These are phyloP conservation scores for Hemileccinum rubropunctum DNA, from an alignment of 768 basidiomycete genomes.

Conservation along the genomic window DNA sequence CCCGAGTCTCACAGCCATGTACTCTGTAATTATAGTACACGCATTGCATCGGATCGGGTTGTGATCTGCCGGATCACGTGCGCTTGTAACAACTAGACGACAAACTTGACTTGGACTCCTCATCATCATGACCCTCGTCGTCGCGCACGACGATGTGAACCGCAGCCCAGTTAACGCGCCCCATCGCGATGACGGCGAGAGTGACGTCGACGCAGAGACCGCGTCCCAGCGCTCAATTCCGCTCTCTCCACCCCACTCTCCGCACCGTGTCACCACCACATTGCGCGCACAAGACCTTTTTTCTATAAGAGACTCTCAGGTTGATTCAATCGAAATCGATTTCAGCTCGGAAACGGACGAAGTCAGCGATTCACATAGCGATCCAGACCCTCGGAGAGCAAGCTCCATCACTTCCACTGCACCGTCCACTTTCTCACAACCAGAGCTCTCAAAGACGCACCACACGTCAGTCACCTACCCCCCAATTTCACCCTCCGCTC, in stretches of 20 bases:
- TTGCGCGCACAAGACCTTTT: slow-evolving; percentile 27
- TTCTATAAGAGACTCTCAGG: slow-evolving; percentile 42
- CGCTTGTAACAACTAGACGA: neutral
- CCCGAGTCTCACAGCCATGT: neutral
- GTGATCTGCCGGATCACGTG: slow-evolving; percentile 18
- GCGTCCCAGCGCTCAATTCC: slow-evolving; percentile 79
- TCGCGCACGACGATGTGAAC: slow-evolving; percentile 4
- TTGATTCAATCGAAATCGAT: slow-evolving; percentile 52
- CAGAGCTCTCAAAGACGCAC: slow-evolving; percentile 37
- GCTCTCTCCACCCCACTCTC: slow-evolving; percentile 60
- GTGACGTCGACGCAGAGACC: slow-evolving; percentile 66
- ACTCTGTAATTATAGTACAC: neutral
- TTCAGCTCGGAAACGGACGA: slow-evolving; percentile 53
- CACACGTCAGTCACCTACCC: slow-evolving; percentile 54
- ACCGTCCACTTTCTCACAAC: slow-evolving; percentile 37
- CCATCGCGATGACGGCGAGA: slow-evolving; percentile 33
- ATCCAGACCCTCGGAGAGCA: slow-evolving; percentile 33
- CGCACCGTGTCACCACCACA: slow-evolving; percentile 31
- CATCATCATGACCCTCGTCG: slow-evolving; percentile 8
- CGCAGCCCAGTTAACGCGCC: neutral
- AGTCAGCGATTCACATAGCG: slow-evolving; percentile 46
- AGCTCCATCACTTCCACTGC: slow-evolving; percentile 53
- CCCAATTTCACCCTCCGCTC: slow-evolving; percentile 43
- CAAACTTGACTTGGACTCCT: neutral
- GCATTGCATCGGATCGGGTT: neutral